Evolutionary conservation across 352 stramenopile species (phyloP), one percentile per base, ranked within the genome.

Genomic region (Elongisporangium undulatum): DNA sequence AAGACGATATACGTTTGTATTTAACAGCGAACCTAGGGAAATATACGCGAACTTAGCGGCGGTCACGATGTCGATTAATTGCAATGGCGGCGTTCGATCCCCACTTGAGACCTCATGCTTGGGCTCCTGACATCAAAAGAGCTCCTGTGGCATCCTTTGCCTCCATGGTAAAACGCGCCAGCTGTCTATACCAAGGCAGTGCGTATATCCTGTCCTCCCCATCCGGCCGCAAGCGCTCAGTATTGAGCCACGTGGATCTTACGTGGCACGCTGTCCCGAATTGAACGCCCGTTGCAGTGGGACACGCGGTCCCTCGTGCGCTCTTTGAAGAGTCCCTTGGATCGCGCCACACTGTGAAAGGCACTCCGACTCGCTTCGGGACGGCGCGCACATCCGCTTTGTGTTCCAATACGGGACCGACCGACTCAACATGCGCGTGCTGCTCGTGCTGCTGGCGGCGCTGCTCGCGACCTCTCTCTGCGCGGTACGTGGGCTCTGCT

Each of bases 401-500:
- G 29, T 9, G 29, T 41, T 41, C 29, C n/a, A 41, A 41, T 41
- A 41, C 48, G 48, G 48, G 23, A 23, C 10, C 55, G 15, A 20
- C 15, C 13, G 24, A 15, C 38, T 23, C 3, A 16, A 21, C 21
- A 60, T 70, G 56, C 62, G 62, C 34, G 52, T 62, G 59, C 34
- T 62, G 20, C 49, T 39, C 24, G 56, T 26, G 24, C 61, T 74
- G 49, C 48, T 62, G 53, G 51, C 51, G 59, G 59, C 63, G 38
- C 59, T 74, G 53, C 65, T 63, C 67, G 67, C 57, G 29, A 41
- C 29, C 29, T 41, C 29, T 41, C 29, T 41, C 29, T 41, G 29
- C 29, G 29, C 29, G 8, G 29, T 41, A 41, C 56, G 55, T 59
- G 64, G 53, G 63, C 39, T 41, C 24, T 66, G 45, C 51, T 65